Conservation (phyloP, 148 eudicot genomes). For the Salicornia ramosissima region DNA sequence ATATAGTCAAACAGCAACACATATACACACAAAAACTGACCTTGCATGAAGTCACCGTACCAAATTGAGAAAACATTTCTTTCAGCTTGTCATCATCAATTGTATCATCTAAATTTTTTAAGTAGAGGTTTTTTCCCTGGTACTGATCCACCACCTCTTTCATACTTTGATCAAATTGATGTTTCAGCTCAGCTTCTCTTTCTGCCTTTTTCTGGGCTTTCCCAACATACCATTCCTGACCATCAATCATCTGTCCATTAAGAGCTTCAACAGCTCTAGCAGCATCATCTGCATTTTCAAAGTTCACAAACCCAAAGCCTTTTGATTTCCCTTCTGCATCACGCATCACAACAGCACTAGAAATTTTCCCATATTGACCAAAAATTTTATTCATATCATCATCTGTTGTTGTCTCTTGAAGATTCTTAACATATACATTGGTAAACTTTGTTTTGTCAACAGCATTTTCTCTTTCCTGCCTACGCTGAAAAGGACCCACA, state of each 20-base stretch:
- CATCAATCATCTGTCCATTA: constrained; percentile 67
- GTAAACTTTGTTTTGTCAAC: constrained; percentile 60
- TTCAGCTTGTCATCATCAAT: constrained; percentile 73
- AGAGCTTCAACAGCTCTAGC: constrained; percentile 70
- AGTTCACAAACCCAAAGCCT: constrained; percentile 94
- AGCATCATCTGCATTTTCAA: constrained; percentile 80
- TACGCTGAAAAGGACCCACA: constrained; percentile 75
- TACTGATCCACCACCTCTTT: constrained; percentile 67
- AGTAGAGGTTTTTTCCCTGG: constrained; percentile 67
- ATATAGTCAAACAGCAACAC: background rate
- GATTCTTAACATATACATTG: constrained; percentile 80
- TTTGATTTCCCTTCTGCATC: constrained; percentile 79
- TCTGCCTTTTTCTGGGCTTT: constrained; percentile 87
- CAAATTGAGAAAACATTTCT: constrained; percentile 70
- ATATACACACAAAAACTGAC: constrained; percentile 31
- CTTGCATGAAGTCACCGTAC: constrained; percentile 84
- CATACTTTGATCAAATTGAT: constrained; percentile 54
- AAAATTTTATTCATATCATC: constrained; percentile 60
- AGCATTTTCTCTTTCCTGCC: constrained; percentile 71
- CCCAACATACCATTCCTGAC: constrained; percentile 91
- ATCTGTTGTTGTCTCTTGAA: constrained; percentile 66
- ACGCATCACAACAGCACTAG: constrained; percentile 83
- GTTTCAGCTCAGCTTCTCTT: constrained; percentile 67
- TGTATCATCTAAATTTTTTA: constrained; percentile 83
- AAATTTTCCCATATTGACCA: constrained; percentile 67